phyloP scores from a whole-genome alignment of 345 rosid genomes.

The Ceriops zippeliana region DNA sequence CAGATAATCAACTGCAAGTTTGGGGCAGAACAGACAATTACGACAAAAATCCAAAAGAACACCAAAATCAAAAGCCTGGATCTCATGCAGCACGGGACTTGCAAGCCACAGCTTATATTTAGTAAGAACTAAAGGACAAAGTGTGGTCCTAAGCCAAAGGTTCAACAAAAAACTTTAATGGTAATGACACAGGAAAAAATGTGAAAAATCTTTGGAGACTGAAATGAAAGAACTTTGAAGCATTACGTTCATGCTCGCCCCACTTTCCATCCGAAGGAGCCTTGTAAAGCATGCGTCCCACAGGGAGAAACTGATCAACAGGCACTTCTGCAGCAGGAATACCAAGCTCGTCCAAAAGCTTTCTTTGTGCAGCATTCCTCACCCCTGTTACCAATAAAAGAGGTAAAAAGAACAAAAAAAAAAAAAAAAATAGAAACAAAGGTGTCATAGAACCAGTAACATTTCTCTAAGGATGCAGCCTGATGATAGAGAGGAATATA shows the following conservation, averaged over 20 bases:
- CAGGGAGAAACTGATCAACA: conserved; percentile 67
- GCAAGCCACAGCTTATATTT: too few species aligned
- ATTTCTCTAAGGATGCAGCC: background rate
- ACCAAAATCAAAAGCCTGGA: background rate
- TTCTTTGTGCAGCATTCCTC: conserved; percentile 98
- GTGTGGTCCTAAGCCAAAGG: too few species aligned
- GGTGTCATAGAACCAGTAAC: background rate
- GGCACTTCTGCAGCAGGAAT: conserved; percentile 88
- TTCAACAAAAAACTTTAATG: background rate
- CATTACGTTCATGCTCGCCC: conserved; percentile 98
- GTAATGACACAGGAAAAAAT: background rate
- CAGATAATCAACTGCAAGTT: conserved; percentile 77
- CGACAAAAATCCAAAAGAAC: background rate
- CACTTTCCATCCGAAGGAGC: conserved; percentile 98
- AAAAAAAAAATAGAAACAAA: background rate
- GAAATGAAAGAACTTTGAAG: conserved; percentile 1
- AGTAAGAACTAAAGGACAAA: background rate
- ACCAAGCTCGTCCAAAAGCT: conserved; percentile 96
- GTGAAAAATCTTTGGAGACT: background rate
- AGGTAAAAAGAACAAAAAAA: conserved; percentile 4
- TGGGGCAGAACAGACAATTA: background rate
- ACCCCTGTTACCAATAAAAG: conserved; percentile 43
- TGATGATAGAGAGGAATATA: conserved; percentile 21
- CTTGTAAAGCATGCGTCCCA: conserved; percentile 83
- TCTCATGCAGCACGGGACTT: too few species aligned